phyloP scores from a whole-genome alignment of 176 grass and related monocot species.

The Puya raimondii region DNA sequence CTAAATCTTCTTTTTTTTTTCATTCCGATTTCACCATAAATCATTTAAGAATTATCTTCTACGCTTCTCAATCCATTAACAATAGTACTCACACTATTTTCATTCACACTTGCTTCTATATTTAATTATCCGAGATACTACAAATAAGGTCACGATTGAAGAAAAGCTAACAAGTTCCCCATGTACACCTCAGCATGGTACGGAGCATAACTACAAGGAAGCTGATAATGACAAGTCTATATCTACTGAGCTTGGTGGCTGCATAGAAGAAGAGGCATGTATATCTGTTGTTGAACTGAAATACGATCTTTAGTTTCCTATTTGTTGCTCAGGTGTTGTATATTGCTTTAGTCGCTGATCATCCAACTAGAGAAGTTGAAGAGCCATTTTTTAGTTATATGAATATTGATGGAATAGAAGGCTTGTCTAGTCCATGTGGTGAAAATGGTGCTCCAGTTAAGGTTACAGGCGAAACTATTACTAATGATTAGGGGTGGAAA shows the following conservation, averaged over 20 bases:
- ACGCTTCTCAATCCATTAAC: too few relatives aligned
- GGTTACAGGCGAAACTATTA: background rate
- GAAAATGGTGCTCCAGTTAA: constrained; percentile 9
- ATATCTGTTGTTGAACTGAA: constrained; percentile 20
- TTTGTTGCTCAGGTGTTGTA: constrained; percentile 15
- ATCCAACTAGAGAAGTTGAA: constrained; percentile 13
- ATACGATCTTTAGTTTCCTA: background rate
- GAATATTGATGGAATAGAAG: constrained; percentile 11
- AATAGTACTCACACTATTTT: too few relatives aligned
- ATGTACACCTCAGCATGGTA: background rate
- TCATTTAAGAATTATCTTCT: too few relatives aligned
- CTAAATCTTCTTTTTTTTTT: too few relatives aligned
- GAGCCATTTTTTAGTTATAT: constrained; percentile 25
- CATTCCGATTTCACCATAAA: too few relatives aligned
- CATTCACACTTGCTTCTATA: too few relatives aligned
- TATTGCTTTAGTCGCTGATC: constrained; percentile 5
- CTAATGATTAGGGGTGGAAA: too few relatives aligned
- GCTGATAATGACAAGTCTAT: constrained; percentile 20
- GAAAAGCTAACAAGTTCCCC: constrained; percentile 16
- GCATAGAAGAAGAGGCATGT: constrained; percentile 21
- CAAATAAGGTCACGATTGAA: constrained; percentile 11
- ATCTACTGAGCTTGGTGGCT: constrained; percentile 14
- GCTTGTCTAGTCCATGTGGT: constrained; percentile 12
- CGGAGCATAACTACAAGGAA: constrained; percentile 8
- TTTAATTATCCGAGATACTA: too few relatives aligned